A percentile compares a stretch with the other conserved stretches of the same genome.
These are phyloP conservation scores for Neopestalotiopsis sp. DNA, from an alignment of 2,329 filamentous ascomycete genomes.

Conservation along the genomic window DNA sequence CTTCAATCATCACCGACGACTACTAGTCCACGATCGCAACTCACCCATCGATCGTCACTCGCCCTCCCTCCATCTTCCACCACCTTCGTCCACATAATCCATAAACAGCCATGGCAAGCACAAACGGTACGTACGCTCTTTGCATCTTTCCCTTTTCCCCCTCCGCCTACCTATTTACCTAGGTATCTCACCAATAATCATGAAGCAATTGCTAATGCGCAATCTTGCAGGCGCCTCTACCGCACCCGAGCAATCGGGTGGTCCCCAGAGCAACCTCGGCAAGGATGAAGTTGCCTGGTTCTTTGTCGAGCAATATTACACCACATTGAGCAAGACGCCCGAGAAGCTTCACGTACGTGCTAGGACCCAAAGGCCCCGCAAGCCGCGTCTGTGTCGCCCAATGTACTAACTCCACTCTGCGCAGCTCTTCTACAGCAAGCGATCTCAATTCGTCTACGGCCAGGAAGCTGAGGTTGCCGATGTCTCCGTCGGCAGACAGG, in stretches of 20 bases:
- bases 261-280: constrained; percentile 53
- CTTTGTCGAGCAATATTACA: constrained; percentile 99
- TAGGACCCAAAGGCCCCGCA: too few relatives aligned
- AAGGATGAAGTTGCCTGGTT: constrained; percentile 99
- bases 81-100: constrained; percentile 5
- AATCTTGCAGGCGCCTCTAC: constrained; percentile 34
- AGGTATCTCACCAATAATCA: neutral
- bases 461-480: constrained; percentile 87
- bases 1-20: neutral
- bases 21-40: constrained; percentile 3
- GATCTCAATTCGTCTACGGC: constrained; percentile 92
- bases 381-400: too few relatives aligned
- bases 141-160: neutral
- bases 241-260: constrained; percentile 36
- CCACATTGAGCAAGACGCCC: constrained; percentile 90
- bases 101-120: constrained; percentile 18
- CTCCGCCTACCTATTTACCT: neutral
- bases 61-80: neutral
- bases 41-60: neutral
- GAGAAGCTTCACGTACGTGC: constrained; percentile 83
- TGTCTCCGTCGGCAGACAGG: constrained; percentile 86
- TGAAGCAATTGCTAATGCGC: neutral
- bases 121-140: constrained; percentile 17
- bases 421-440: constrained; percentile 93
- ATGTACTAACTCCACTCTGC: constrained; percentile 6